phyloP scores from a whole-genome alignment of 352 stramenopile genomes.

The Pythium pyrilobum region DNA sequence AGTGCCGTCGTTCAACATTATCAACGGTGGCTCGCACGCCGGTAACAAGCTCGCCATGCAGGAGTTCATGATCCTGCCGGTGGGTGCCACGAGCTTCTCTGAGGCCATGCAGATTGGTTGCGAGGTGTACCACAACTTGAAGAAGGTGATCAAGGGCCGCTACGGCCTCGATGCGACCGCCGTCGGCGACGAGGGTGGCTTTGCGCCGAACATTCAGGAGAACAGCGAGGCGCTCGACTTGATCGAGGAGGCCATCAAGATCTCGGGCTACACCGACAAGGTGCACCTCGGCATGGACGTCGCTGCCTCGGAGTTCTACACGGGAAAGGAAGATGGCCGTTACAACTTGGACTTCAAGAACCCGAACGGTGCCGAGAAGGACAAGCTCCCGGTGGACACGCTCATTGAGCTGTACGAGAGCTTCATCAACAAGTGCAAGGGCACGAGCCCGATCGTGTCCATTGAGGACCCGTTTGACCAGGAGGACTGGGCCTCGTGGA shows the following conservation, averaged over 20 bases:
- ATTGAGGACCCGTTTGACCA: slow-evolving; percentile 99
- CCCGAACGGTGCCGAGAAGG: slow-evolving; percentile 81
- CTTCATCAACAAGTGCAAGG: slow-evolving; percentile 84
- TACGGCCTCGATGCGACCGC: slow-evolving; percentile 98
- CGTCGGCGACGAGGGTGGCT: slow-evolving; percentile 99
- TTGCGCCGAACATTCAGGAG: slow-evolving; percentile 96
- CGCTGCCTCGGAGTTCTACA: slow-evolving; percentile 98
- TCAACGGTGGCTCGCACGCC: slow-evolving; percentile 98
- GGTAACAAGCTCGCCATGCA: slow-evolving; percentile 99
- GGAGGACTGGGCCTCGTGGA: slow-evolving; percentile 97
- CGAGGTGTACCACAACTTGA: slow-evolving; percentile 99
- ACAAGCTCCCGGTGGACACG: slow-evolving; percentile 90
- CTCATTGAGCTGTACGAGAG: slow-evolving; percentile 95
- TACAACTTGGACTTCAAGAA: slow-evolving; percentile 99
- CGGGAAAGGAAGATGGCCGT: slow-evolving; percentile 88
- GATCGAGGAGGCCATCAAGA: slow-evolving; percentile 96
- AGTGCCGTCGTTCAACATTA: slow-evolving; percentile 99
- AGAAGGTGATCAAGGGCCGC: slow-evolving; percentile 98
- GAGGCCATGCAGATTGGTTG: slow-evolving; percentile 98
- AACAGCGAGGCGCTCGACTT: slow-evolving; percentile 96
- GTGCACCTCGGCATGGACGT: slow-evolving; percentile 98
- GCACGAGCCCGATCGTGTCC: slow-evolving; percentile 96
- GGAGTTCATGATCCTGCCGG: slow-evolving; percentile 99
- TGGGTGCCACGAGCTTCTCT: slow-evolving; percentile 85
- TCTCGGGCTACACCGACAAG: slow-evolving; percentile 95